Evolutionary conservation across 495 filamentous ascomycete species (phyloP).

Genomic region (Penicillium pulvis): DNA sequence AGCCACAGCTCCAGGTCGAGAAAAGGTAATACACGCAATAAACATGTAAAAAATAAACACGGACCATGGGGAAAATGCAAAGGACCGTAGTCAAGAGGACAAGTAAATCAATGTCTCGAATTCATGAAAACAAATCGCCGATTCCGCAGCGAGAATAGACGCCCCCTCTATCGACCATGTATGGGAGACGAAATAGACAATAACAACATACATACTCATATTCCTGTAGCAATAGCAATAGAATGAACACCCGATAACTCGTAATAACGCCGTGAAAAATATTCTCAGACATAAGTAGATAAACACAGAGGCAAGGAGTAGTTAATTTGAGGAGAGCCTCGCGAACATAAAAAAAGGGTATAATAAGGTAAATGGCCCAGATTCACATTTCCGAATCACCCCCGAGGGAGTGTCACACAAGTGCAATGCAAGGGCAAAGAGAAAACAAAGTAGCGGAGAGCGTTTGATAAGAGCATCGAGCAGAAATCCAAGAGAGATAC

Average conservation of each 20-base stretch:
- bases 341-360: slow-evolving; percentile 47
- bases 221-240: slow-evolving; percentile 21
- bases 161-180: slow-evolving; percentile 28
- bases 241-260: slow-evolving; percentile 16
- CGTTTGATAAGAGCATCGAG: slow-evolving; percentile 18
- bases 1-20: background rate
- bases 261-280: slow-evolving; percentile 17
- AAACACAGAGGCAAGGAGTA: slow-evolving; percentile 15
- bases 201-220: slow-evolving; percentile 30
- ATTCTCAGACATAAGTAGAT: slow-evolving; percentile 13
- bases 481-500: slow-evolving; percentile 9
- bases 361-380: slow-evolving; percentile 44
- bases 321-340: slow-evolving; percentile 16
- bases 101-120: background rate
- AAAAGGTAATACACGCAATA: slow-evolving; percentile 19
- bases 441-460: slow-evolving; percentile 23
- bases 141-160: slow-evolving; percentile 6
- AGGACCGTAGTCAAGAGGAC: slow-evolving; percentile 10
- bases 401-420: slow-evolving; percentile 28
- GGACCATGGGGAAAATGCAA: slow-evolving; percentile 7
- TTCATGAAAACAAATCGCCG: slow-evolving; percentile 10
- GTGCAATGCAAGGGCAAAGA: slow-evolving; percentile 28
- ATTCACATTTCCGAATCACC: slow-evolving; percentile 41
- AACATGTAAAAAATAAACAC: slow-evolving; percentile 7
- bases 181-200: slow-evolving; percentile 22